Percentiles rank a stretch among this genome's conserved stretches.
phyloP scores from a whole-genome alignment of 2,329 filamentous ascomycete species.

The Hymenoscyphus scutula region DNA sequence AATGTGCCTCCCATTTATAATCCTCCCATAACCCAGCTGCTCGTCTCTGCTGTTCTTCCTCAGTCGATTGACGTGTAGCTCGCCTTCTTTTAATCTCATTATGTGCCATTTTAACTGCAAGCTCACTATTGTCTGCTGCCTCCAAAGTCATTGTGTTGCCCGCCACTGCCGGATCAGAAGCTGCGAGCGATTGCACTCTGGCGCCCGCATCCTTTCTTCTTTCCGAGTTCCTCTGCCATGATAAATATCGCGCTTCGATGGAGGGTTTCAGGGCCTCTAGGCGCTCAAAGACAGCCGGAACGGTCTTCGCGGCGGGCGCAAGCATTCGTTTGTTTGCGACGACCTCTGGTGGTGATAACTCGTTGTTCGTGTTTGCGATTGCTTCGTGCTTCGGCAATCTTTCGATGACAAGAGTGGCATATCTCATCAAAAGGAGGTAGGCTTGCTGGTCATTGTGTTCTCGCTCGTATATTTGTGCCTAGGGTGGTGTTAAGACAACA shows the following conservation, averaged over 20 bases:
- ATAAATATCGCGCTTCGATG: constrained; percentile 68
- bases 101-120: constrained; percentile 74
- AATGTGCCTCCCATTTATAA: constrained; percentile 44
- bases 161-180: constrained; percentile 60
- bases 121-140: constrained; percentile 67
- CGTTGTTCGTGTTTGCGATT: constrained; percentile 42
- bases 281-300: constrained; percentile 51
- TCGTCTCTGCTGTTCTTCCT: constrained; percentile 56
- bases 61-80: constrained; percentile 55
- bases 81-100: constrained; percentile 69
- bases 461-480: constrained; percentile 81
- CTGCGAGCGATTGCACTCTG: constrained; percentile 36
- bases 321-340: constrained; percentile 56
- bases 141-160: constrained; percentile 61
- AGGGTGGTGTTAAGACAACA: constrained; percentile 11
- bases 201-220: constrained; percentile 35
- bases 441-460: constrained; percentile 86
- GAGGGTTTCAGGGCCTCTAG: constrained; percentile 78
- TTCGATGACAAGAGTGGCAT: constrained; percentile 79
- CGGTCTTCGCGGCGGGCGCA: constrained; percentile 56
- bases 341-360: constrained; percentile 42
- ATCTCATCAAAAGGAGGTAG: constrained; percentile 87
- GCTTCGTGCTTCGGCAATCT: constrained; percentile 72
- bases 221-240: constrained; percentile 57
- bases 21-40: constrained; percentile 52